Percentiles rank a stretch among this genome's conserved stretches.
These are phyloP conservation scores for Schwanniomyces etchellsii DNA, from an alignment of 1,139 yeast species.

Conservation along the genomic window DNA sequence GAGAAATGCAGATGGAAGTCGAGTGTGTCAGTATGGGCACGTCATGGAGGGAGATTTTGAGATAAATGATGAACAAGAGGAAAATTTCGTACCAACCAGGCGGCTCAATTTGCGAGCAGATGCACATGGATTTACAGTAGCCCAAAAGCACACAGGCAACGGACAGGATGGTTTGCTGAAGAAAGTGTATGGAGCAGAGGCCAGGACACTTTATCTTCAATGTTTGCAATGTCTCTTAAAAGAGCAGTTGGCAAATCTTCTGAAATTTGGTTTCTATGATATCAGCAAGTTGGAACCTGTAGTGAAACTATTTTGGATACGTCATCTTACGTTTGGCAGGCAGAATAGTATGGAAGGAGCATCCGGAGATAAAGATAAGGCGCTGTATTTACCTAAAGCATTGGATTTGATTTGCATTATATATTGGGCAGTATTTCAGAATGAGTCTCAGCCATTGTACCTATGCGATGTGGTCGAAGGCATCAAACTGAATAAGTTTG, in stretches of 20 bases:
- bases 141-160: constrained; percentile 16
- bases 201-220: constrained; percentile 38
- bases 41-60: constrained; percentile 78
- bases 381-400: constrained; percentile 10
- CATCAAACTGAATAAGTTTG: constrained; percentile 28
- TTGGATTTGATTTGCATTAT: constrained; percentile 30
- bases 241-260: constrained; percentile 32
- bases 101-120: constrained; percentile 39
- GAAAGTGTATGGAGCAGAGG: constrained; percentile 49
- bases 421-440: constrained; percentile 31
- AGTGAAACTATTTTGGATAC: constrained; percentile 50
- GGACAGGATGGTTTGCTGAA: constrained; percentile 26
- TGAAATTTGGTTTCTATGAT: constrained; percentile 5
- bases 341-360: neutral
- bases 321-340: constrained; percentile 21
- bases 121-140: constrained; percentile 13
- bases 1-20: constrained; percentile 66
- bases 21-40: constrained; percentile 87
- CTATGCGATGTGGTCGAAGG: constrained; percentile 26
- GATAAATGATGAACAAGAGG: constrained; percentile 70
- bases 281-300: constrained; percentile 26
- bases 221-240: constrained; percentile 53
- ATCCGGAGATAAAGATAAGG: constrained; percentile 1
- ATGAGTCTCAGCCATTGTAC: constrained; percentile 33
- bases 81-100: constrained; percentile 35